phyloP scores from a whole-genome alignment of 768 basidiomycete genomes.

The Collybia sp. region DNA sequence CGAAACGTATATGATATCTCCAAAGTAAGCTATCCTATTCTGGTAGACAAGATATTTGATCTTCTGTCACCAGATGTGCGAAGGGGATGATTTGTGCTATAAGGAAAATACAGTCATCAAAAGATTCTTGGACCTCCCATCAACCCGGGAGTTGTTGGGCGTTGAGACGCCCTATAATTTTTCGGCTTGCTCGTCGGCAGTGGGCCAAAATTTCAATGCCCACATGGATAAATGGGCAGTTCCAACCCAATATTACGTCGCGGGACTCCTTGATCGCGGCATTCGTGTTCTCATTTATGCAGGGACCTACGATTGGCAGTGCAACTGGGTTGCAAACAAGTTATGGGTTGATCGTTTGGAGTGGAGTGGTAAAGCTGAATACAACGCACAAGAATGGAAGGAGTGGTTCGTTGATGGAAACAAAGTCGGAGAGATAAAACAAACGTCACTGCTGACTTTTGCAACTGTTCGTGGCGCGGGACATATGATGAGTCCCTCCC shows the following conservation, averaged over 20 bases:
- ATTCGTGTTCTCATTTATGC: slow-evolving; percentile 71
- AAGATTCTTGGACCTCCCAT: slow-evolving; percentile 12
- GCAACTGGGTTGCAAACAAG: slow-evolving; percentile 75
- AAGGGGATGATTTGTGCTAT: slow-evolving; percentile 15
- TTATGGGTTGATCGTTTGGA: slow-evolving; percentile 70
- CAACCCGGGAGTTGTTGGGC: slow-evolving; percentile 14
- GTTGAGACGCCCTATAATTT: slow-evolving; percentile 38
- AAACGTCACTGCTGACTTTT: slow-evolving; percentile 28
- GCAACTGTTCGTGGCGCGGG: slow-evolving; percentile 39
- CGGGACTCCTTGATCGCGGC: slow-evolving; percentile 67
- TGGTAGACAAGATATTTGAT: too few species aligned
- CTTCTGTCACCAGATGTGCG: slow-evolving; percentile 10
- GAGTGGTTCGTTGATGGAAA: slow-evolving; percentile 53
- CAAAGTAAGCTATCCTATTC: slow-evolving; percentile 10
- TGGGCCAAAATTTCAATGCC: slow-evolving; percentile 44
- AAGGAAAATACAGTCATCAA: slow-evolving; percentile 13
- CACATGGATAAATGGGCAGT: slow-evolving; percentile 50
- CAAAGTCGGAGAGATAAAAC: slow-evolving; percentile 43
- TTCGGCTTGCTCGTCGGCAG: slow-evolving; percentile 47
- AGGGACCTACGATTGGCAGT: slow-evolving; percentile 76
- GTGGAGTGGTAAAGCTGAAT: slow-evolving; percentile 62
- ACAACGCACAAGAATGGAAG: slow-evolving; percentile 40
- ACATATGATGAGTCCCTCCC: slow-evolving; percentile 47
- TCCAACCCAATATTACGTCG: slow-evolving; percentile 61
- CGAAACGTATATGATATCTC: slow-evolving; percentile 20